These are phyloP conservation scores for Penicillium sp. DNA, from an alignment of 2,329 filamentous ascomycete species.

Conservation along the genomic window DNA sequence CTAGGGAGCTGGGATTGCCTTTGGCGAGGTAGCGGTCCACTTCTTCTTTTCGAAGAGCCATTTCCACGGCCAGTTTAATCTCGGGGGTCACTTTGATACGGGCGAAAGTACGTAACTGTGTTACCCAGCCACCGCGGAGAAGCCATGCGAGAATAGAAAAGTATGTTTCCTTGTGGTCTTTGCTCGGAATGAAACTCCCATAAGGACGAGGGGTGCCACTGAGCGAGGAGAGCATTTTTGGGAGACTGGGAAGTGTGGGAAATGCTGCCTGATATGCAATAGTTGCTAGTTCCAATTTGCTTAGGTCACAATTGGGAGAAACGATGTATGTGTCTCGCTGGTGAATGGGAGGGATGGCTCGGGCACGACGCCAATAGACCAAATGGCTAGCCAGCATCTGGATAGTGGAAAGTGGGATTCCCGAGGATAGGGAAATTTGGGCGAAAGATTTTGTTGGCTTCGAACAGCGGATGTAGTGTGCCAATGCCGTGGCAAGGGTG, in stretches of 20 bases:
- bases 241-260: slow-evolving; percentile 76
- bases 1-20: slow-evolving; percentile 28
- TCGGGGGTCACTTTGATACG: slow-evolving; percentile 83
- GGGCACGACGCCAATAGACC: slow-evolving; percentile 91
- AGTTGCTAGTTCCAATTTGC: slow-evolving; percentile 66
- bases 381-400: slow-evolving; percentile 88
- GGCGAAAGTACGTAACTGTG: slow-evolving; percentile 85
- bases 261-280: slow-evolving; percentile 75
- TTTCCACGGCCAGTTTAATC: slow-evolving; percentile 77
- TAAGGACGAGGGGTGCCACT: slow-evolving; percentile 80
- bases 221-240: slow-evolving; percentile 82
- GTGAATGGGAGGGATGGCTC: slow-evolving; percentile 87
- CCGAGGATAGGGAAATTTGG: slow-evolving; percentile 59
- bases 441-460: slow-evolving; percentile 69
- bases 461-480: slow-evolving; percentile 65
- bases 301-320: slow-evolving; percentile 81
- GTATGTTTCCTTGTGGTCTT: slow-evolving; percentile 82
- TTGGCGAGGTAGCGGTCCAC: slow-evolving; percentile 45
- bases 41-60: slow-evolving; percentile 66
- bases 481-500: slow-evolving; percentile 71
- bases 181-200: slow-evolving; percentile 79
- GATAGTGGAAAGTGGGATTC: slow-evolving; percentile 75
- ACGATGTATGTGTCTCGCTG: slow-evolving; percentile 88
- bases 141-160: slow-evolving; percentile 92
- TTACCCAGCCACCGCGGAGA: slow-evolving; percentile 89